Conservation (phyloP, 106 monocot species). For the Dendrobium nobile region DNA sequence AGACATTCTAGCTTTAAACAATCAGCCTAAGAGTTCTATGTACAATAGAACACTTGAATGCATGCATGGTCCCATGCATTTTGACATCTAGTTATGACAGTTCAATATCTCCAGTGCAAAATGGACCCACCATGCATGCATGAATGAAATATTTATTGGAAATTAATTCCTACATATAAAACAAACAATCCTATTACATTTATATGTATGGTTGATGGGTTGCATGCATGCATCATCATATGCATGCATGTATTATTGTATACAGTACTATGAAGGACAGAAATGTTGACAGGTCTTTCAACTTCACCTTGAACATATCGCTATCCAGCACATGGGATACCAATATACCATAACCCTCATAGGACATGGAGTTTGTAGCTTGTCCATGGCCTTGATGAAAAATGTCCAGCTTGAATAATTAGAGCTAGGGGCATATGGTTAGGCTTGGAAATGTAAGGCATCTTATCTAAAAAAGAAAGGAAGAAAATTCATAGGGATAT, state of each 20-base stretch:
- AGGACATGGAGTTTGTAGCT: background rate
- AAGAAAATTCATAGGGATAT: too few species aligned
- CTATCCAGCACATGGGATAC: background rate
- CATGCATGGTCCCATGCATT: background rate
- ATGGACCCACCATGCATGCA: background rate
- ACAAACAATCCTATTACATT: background rate
- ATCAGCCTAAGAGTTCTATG: too few species aligned
- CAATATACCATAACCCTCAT: background rate
- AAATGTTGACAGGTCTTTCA: background rate
- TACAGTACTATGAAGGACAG: background rate
- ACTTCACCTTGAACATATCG: background rate
- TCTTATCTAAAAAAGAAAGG: too few species aligned
- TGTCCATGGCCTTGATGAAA: too few species aligned
- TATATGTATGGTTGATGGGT: background rate
- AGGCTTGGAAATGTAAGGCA: too few species aligned
- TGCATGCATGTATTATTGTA: background rate
- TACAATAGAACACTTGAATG: background rate
- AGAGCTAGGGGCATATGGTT: too few species aligned
- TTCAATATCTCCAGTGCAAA: background rate
- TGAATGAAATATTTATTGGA: background rate
- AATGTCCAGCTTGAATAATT: too few species aligned
- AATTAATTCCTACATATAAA: background rate
- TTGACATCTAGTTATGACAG: background rate
- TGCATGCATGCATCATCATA: background rate
- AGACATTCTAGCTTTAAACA: too few species aligned